A percentile compares a stretch with the other conserved stretches of the same genome.
Evolutionary conservation across 1,139 yeast genomes (phyloP).

Genomic region (Wickerhamomyces sp.): DNA sequence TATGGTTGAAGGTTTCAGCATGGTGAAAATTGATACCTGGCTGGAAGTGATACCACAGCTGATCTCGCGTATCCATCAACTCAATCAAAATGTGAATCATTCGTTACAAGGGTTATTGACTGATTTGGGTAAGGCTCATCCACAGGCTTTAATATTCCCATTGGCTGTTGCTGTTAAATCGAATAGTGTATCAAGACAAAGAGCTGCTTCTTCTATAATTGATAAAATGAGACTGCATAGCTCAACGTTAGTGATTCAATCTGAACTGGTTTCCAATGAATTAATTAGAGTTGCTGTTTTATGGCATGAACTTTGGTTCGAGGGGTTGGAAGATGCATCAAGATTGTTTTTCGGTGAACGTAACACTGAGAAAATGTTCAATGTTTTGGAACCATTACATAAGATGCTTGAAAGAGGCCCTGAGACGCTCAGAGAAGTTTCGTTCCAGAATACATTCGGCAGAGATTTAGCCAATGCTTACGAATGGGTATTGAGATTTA

Average conservation of each 20-base stretch:
- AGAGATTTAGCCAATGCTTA: slow-evolving; percentile 90
- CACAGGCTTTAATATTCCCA: slow-evolving; percentile 95
- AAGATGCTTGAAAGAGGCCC: slow-evolving; percentile 81
- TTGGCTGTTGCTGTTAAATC: slow-evolving; percentile 94
- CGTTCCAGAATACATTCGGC: slow-evolving; percentile 92
- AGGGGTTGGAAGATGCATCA: slow-evolving; percentile 95
- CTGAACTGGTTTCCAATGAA: slow-evolving; percentile 91
- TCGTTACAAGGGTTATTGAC: slow-evolving; percentile 77
- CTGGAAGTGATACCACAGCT: slow-evolving; percentile 92
- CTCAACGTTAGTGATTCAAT: slow-evolving; percentile 80
- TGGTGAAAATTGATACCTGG: slow-evolving; percentile 93
- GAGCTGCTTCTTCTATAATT: slow-evolving; percentile 87
- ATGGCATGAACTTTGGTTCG: slow-evolving; percentile 99
- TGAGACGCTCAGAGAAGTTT: slow-evolving; percentile 86
- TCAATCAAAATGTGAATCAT: slow-evolving; percentile 77
- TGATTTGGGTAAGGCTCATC: slow-evolving; percentile 91
- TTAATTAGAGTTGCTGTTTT: slow-evolving; percentile 90
- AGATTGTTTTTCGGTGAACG: slow-evolving; percentile 91
- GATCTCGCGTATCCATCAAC: slow-evolving; percentile 94
- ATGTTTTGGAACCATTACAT: slow-evolving; percentile 86
- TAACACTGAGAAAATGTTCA: slow-evolving; percentile 91
- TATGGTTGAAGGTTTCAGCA: slow-evolving; percentile 83
- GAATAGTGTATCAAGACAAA: slow-evolving; percentile 82
- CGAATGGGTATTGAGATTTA: slow-evolving; percentile 86
- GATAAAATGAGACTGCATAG: slow-evolving; percentile 92